Conservation (phyloP, 257 asterid genomes). For the Osmanthus fragrans region DNA sequence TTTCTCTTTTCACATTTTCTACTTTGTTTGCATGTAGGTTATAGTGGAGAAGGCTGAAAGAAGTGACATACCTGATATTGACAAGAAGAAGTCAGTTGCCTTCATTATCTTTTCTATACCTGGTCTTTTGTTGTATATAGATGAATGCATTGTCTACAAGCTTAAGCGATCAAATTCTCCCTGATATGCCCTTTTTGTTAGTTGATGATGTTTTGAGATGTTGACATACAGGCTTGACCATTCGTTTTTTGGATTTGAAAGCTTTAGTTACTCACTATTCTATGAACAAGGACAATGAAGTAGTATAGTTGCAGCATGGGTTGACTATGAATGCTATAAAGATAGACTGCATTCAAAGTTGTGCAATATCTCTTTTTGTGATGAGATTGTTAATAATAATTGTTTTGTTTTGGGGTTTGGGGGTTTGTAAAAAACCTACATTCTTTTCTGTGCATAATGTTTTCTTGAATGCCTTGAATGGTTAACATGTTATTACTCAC, state of each 20-base stretch:
- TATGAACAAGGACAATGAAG: neutral
- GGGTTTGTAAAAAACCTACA: neutral
- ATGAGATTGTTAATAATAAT: neutral
- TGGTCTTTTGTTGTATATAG: neutral
- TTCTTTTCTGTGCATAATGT: neutral
- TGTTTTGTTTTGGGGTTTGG: neutral
- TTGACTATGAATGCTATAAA: neutral
- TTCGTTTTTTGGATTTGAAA: neutral
- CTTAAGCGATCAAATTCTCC: neutral
- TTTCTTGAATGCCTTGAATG: neutral
- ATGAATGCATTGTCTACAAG: neutral
- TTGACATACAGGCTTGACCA: neutral
- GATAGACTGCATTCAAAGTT: neutral
- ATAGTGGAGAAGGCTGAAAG: neutral
- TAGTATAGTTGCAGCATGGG: neutral
- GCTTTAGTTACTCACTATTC: neutral
- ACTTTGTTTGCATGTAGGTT: neutral
- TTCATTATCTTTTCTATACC: neutral
- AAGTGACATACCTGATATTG: neutral
- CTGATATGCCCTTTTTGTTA: neutral
- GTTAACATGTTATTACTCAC: neutral
- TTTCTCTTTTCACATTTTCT: too few species aligned
- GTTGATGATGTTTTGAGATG: neutral
- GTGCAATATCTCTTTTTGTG: neutral
- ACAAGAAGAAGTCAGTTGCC: neutral